Conservation (phyloP, 208 protist species). For the Leishmania braziliensis region DNA sequence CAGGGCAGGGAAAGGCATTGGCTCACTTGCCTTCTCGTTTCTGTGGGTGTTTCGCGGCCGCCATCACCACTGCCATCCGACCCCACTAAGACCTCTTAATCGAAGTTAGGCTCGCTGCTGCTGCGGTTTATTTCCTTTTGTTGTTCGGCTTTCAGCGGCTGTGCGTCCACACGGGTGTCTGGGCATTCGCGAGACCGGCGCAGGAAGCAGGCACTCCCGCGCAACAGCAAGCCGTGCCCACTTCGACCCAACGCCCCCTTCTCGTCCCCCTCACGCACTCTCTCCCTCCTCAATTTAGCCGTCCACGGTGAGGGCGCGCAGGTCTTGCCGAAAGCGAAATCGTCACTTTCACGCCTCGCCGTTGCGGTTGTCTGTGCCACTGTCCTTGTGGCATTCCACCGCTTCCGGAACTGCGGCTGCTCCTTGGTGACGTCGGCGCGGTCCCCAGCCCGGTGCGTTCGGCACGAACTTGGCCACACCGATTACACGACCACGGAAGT, state of each 20-base stretch:
- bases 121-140: background rate
- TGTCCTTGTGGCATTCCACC: background rate
- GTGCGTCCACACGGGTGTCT: background rate
- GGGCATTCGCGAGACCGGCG: background rate
- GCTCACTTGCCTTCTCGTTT: background rate
- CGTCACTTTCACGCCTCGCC: background rate
- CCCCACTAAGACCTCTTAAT: too few relatives aligned
- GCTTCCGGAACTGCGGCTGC: constrained; percentile 35
- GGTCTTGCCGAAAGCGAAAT: too few relatives aligned
- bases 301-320: background rate
- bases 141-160: too few relatives aligned
- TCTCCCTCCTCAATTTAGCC: background rate
- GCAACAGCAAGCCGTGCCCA: background rate
- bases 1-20: too few relatives aligned
- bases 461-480: constrained; percentile 90
- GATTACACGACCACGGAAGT: constrained; percentile 72
- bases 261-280: background rate
- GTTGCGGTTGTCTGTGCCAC: background rate
- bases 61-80: background rate
- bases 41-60: background rate
- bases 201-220: background rate
- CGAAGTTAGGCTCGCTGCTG: background rate
- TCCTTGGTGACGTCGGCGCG: constrained; percentile 82
- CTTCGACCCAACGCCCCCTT: background rate
- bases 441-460: constrained; percentile 89